These are phyloP conservation scores for Fusarium musae DNA, from an alignment of 2,329 filamentous ascomycete genomes.

Conservation along the genomic window DNA sequence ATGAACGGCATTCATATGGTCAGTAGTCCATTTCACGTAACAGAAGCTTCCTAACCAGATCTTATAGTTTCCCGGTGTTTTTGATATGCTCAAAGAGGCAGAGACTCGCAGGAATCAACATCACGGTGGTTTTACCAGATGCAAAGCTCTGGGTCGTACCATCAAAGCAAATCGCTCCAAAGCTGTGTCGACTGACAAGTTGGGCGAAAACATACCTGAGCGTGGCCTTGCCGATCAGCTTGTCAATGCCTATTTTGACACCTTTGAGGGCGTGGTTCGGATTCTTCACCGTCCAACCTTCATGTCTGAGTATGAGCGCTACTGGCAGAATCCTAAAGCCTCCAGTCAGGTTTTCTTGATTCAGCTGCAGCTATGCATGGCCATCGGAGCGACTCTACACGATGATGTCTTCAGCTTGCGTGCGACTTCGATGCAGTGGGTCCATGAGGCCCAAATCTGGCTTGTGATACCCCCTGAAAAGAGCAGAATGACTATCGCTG, in stretches of 20 bases:
- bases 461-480: constrained; percentile 60
- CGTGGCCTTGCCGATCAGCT: constrained; percentile 60
- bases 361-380: constrained; percentile 65
- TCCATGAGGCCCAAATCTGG: constrained; percentile 64
- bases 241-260: constrained; percentile 64
- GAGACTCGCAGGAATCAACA: constrained; percentile 47
- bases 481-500: constrained; percentile 58
- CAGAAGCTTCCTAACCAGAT: background rate
- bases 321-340: constrained; percentile 57
- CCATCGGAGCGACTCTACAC: constrained; percentile 60
- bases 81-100: constrained; percentile 42
- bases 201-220: constrained; percentile 54
- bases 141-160: constrained; percentile 54
- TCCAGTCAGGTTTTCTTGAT: constrained; percentile 59
- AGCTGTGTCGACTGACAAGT: constrained; percentile 49
- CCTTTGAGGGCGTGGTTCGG: constrained; percentile 66
- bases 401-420: constrained; percentile 59
- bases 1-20: constrained; percentile 57
- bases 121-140: constrained; percentile 49
- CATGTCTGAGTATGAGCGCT: constrained; percentile 61
- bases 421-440: constrained; percentile 58
- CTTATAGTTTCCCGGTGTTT: constrained; percentile 47
- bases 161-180: constrained; percentile 56
- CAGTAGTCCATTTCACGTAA: constrained; percentile 25
- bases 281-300: constrained; percentile 69